A percentile compares a stretch with the other conserved stretches of the same genome.
Conservation (phyloP, 2,329 filamentous ascomycete species). For the Incumbomyces lentus region DNA sequence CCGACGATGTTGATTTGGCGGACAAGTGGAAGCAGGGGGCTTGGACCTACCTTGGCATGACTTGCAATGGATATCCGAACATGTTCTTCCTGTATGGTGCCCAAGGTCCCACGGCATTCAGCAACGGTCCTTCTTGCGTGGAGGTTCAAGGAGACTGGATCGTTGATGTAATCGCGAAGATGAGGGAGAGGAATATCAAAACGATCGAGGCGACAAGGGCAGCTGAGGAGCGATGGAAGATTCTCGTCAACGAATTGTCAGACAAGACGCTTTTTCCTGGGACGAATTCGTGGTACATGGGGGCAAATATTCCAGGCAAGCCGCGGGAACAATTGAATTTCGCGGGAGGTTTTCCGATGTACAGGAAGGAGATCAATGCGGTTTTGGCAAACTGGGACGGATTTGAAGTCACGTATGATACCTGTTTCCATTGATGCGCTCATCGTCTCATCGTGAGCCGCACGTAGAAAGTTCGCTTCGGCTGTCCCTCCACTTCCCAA, state of each 20-base stretch:
- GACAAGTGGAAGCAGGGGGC: constrained; percentile 30
- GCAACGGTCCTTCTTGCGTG: constrained; percentile 46
- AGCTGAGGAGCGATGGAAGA: constrained; percentile 41
- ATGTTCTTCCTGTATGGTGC: constrained; percentile 44
- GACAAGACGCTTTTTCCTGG: constrained; percentile 36
- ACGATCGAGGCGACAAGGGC: constrained; percentile 42
- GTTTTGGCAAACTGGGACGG: too few species aligned
- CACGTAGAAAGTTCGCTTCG: too few species aligned
- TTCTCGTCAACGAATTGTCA: constrained; percentile 36
- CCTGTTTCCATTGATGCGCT: too few species aligned
- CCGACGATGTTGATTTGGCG: constrained; percentile 23
- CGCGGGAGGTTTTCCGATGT: too few species aligned
- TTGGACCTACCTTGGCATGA: constrained; percentile 34
- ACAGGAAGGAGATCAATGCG: too few species aligned
- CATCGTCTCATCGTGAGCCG: too few species aligned
- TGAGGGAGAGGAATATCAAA: constrained; percentile 29
- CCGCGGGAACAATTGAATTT: too few species aligned
- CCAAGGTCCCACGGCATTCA: constrained; percentile 45
- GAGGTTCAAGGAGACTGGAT: constrained; percentile 49
- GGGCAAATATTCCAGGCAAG: constrained; percentile 37
- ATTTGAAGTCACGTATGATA: too few species aligned
- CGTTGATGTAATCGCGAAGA: constrained; percentile 39
- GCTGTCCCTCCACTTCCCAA: too few species aligned
- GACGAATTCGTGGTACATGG: constrained; percentile 45
- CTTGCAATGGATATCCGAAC: constrained; percentile 36